Evolutionary conservation across 176 grass and related monocot genomes (phyloP).

Genomic region (Themeda triandra): DNA sequence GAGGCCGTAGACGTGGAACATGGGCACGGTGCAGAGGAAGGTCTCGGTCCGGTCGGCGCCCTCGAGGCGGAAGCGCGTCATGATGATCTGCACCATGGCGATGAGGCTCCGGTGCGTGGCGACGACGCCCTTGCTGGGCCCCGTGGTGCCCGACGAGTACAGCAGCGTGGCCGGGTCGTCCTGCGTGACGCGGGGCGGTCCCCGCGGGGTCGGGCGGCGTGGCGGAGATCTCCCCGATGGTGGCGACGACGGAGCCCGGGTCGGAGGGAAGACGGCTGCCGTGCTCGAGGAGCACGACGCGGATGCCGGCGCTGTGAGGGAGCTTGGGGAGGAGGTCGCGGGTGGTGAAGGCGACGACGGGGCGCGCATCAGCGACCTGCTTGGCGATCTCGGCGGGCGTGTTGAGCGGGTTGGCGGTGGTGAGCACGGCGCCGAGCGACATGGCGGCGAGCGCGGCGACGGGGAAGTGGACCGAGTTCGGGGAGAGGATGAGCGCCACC

Average conservation of each 20-base stretch:
- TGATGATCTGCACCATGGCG: constrained; percentile 91
- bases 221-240: constrained; percentile 65
- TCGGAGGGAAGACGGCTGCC: neutral
- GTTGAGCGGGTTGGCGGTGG: constrained; percentile 89
- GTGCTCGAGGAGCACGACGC: constrained; percentile 66
- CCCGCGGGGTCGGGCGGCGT: constrained; percentile 35
- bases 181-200: constrained; percentile 50
- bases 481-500: constrained; percentile 81
- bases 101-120: constrained; percentile 89
- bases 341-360: constrained; percentile 77
- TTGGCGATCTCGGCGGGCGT: constrained; percentile 75
- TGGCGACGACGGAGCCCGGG: constrained; percentile 45
- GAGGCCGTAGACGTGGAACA: constrained; percentile 97
- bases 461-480: constrained; percentile 87
- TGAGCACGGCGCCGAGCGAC: constrained; percentile 81
- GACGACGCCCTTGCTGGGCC: constrained; percentile 90
- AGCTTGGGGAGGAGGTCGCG: constrained; percentile 73
- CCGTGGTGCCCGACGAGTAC: constrained; percentile 93
- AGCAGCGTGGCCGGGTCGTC: constrained; percentile 88
- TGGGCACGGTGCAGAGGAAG: constrained; percentile 94
- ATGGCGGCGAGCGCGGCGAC: constrained; percentile 80
- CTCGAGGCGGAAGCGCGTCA: constrained; percentile 83
- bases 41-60: constrained; percentile 36
- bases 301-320: constrained; percentile 18
- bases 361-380: constrained; percentile 75